Percentiles rank a stretch among this genome's conserved stretches.
Conservation (phyloP, 805 yeast species). For the Barnettozyma wickerhamii region DNA sequence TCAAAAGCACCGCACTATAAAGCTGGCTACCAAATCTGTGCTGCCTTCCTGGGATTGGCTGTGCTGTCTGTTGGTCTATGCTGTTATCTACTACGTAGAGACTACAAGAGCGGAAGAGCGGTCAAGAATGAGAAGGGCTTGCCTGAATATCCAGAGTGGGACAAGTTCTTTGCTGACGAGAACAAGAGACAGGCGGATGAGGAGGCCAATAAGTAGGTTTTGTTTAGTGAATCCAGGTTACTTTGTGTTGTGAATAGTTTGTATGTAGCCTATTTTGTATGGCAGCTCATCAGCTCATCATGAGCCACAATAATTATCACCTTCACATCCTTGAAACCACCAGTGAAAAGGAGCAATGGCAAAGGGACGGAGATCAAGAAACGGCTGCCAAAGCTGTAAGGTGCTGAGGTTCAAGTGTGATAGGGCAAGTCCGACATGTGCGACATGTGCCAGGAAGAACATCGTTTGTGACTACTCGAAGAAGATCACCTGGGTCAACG, state of each 20-base stretch:
- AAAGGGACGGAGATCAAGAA: too few species aligned
- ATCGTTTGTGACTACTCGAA: conserved; percentile 10
- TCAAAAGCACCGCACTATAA: conserved; percentile 31
- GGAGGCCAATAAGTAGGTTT: neutral
- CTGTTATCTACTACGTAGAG: conserved; percentile 33
- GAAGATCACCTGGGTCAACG: conserved; percentile 10
- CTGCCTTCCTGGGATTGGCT: conserved; percentile 18
- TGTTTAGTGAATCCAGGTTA: too few species aligned
- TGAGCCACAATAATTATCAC: too few species aligned
- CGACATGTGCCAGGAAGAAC: conserved; percentile 5
- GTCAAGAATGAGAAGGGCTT: conserved; percentile 11
- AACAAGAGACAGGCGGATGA: conserved; percentile 5
- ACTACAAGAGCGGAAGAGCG: conserved; percentile 28
- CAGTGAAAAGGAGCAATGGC: conserved; percentile 3
- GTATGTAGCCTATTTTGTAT: too few species aligned
- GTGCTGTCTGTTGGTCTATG: conserved; percentile 8
- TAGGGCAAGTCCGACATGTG: conserved; percentile 7
- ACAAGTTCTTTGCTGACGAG: conserved; percentile 9
- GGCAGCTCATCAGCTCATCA: too few species aligned
- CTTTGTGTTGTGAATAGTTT: too few species aligned
- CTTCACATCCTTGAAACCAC: too few species aligned
- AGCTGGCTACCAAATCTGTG: conserved; percentile 29
- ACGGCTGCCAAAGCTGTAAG: conserved; percentile 13
- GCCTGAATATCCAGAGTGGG: conserved; percentile 17
- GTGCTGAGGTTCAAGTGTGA: conserved; percentile 7